phyloP scores from a whole-genome alignment of 768 basidiomycete species.

The Tulasnella sp. region DNA sequence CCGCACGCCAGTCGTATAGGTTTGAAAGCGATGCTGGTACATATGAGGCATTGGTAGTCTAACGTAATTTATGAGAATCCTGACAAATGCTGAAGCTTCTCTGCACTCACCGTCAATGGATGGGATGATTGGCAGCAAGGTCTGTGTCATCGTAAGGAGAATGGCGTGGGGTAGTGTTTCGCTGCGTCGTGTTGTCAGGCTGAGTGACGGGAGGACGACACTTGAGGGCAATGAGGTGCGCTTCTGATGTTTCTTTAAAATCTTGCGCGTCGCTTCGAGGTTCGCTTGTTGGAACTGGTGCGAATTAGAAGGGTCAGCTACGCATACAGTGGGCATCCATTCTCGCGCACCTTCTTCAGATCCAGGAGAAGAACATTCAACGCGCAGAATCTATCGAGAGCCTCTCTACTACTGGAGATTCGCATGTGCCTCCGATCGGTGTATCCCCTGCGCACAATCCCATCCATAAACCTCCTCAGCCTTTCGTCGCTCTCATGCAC shows the following conservation, averaged over 20 bases:
- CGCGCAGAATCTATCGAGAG: slow-evolving; percentile 58
- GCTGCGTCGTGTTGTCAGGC: slow-evolving; percentile 23
- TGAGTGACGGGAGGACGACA: slow-evolving; percentile 27
- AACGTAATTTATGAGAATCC: slow-evolving; percentile 23
- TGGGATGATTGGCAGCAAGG: slow-evolving; percentile 68
- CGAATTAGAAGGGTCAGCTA: neutral
- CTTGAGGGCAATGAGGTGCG: slow-evolving; percentile 53
- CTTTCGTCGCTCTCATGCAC: slow-evolving; percentile 60
- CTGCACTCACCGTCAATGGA: slow-evolving; percentile 41
- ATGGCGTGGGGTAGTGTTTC: slow-evolving; percentile 48
- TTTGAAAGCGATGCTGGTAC: slow-evolving; percentile 84
- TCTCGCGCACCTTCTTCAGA: slow-evolving; percentile 45
- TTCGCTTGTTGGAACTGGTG: slow-evolving; percentile 69
- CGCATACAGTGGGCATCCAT: neutral
- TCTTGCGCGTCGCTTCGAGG: slow-evolving; percentile 82
- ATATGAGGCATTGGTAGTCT: slow-evolving; percentile 78
- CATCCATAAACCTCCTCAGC: slow-evolving; percentile 49
- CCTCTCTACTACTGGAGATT: slow-evolving; percentile 43
- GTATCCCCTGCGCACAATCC: slow-evolving; percentile 45
- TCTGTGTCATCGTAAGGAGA: slow-evolving; percentile 73
- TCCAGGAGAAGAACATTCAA: slow-evolving; percentile 72
- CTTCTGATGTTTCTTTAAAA: slow-evolving; percentile 89
- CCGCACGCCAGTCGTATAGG: slow-evolving; percentile 73
- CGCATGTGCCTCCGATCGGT: slow-evolving; percentile 43
- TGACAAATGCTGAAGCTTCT: slow-evolving; percentile 15